Conservation (phyloP, 2,329 filamentous ascomycete species). For the Diaporthe sp. region DNA sequence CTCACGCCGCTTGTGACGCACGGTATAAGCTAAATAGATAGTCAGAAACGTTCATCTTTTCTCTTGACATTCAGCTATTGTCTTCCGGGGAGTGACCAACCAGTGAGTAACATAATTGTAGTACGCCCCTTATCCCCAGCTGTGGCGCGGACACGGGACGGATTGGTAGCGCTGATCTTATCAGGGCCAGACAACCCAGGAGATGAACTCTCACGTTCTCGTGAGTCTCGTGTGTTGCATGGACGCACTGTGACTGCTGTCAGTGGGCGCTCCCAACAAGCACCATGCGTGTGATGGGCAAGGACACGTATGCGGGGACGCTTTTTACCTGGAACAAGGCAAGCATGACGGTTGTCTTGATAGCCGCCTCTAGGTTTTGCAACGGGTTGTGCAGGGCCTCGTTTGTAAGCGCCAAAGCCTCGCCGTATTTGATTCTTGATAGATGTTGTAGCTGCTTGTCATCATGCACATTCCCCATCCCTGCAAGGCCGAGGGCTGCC, state of each 20-base stretch:
- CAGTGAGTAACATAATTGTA: conserved; percentile 69
- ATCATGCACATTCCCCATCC: conserved; percentile 65
- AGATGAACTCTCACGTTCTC: conserved; percentile 69
- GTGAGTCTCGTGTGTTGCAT: conserved; percentile 54
- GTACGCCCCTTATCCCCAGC: conserved; percentile 63
- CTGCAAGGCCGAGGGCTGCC: conserved; percentile 69
- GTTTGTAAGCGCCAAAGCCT: conserved; percentile 63
- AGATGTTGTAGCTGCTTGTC: conserved; percentile 59
- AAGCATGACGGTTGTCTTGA: conserved; percentile 68
- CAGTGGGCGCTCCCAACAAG: not conserved
- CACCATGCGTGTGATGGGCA: not conserved
- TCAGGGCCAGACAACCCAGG: conserved; percentile 69
- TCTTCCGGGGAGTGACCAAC: conserved; percentile 51
- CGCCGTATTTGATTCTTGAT: conserved; percentile 66
- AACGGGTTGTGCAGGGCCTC: conserved; percentile 53
- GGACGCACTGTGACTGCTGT: conserved; percentile 6
- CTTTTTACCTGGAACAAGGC: conserved; percentile 70
- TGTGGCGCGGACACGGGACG: conserved; percentile 49
- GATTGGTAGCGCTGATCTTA: conserved; percentile 60
- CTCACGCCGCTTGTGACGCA: conserved; percentile 54
- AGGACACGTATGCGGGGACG: not conserved
- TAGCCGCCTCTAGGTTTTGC: conserved; percentile 56
- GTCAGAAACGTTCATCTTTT: conserved; percentile 23
- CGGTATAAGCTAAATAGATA: conserved; percentile 57
- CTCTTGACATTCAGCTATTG: not conserved